Conservation (phyloP, 2,329 filamentous ascomycete species). For the Fusarium beomiforme region DNA sequence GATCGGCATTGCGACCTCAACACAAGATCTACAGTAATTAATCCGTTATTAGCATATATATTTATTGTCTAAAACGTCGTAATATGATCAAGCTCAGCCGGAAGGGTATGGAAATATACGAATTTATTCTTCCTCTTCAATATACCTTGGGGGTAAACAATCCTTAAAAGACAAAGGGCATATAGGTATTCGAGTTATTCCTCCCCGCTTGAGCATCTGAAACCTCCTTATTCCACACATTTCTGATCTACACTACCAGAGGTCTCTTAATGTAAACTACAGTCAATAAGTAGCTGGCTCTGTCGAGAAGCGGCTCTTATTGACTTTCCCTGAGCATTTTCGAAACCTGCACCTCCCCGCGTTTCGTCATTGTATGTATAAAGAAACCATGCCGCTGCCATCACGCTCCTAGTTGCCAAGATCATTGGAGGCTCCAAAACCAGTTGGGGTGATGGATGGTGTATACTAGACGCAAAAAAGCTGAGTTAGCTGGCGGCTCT, state of each 20-base stretch:
- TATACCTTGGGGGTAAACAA: neutral
- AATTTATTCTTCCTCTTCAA: neutral
- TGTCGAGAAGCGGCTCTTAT: neutral
- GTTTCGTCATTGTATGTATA: neutral
- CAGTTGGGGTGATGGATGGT: neutral
- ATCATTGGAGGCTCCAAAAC: neutral
- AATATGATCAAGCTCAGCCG: neutral
- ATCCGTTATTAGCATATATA: neutral
- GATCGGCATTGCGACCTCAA: neutral
- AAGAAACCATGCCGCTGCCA: neutral
- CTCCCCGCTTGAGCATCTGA: neutral
- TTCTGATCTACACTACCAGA: neutral
- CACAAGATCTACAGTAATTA: neutral
- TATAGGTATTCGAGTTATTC: neutral
- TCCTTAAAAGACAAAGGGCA: neutral
- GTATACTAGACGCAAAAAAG: conserved; percentile 1
- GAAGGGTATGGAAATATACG: neutral
- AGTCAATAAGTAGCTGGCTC: neutral
- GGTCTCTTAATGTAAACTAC: neutral
- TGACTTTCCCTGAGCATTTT: neutral
- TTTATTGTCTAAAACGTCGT: neutral
- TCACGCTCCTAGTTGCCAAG: neutral
- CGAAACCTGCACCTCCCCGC: neutral
- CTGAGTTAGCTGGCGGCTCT: conserved; percentile 9
- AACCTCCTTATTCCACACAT: neutral